A percentile compares a stretch with the other conserved stretches of the same genome.
Conservation (phyloP, 148 eudicot genomes). For the Tetragonia tetragonoides region DNA sequence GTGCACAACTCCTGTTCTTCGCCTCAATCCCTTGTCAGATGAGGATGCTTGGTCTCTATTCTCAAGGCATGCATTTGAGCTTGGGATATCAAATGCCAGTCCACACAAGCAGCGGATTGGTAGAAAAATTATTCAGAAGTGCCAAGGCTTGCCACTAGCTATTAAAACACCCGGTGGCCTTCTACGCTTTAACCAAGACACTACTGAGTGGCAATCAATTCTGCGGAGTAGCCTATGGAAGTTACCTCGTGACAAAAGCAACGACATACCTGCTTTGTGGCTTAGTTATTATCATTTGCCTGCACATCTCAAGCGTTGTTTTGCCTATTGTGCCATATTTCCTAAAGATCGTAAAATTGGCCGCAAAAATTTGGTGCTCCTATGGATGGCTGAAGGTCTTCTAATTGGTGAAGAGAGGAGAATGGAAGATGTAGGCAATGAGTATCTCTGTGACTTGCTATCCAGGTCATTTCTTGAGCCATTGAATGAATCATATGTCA, state of each 20-base stretch:
- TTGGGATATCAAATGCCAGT: background rate
- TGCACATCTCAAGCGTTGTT: constrained; percentile 10
- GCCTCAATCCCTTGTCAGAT: constrained; percentile 7
- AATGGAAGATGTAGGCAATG: constrained; percentile 1
- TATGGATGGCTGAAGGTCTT: constrained; percentile 22
- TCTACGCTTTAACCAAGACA: background rate
- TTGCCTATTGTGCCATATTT: constrained; percentile 20
- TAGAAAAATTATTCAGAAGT: constrained; percentile 6
- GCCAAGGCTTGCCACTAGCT: constrained; percentile 15
- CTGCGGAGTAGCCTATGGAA: constrained; percentile 10
- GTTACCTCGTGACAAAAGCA: background rate
- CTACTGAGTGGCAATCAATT: constrained; percentile 5
- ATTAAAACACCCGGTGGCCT: constrained; percentile 17
- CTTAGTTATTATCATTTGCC: constrained; percentile 20
- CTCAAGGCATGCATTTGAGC: constrained; percentile 13
- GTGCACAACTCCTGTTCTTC: background rate
- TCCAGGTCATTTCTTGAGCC: background rate
- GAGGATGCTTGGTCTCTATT: constrained; percentile 17
- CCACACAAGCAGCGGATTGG: background rate
- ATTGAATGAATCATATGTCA: background rate
- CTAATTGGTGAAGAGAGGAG: background rate
- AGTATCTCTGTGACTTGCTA: background rate
- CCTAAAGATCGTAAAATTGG: constrained; percentile 10
- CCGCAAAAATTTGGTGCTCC: background rate
- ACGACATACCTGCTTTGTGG: constrained; percentile 7